Evolutionary conservation across 257 asterid genomes (phyloP).

Genomic region (Linderniella brevidens): DNA sequence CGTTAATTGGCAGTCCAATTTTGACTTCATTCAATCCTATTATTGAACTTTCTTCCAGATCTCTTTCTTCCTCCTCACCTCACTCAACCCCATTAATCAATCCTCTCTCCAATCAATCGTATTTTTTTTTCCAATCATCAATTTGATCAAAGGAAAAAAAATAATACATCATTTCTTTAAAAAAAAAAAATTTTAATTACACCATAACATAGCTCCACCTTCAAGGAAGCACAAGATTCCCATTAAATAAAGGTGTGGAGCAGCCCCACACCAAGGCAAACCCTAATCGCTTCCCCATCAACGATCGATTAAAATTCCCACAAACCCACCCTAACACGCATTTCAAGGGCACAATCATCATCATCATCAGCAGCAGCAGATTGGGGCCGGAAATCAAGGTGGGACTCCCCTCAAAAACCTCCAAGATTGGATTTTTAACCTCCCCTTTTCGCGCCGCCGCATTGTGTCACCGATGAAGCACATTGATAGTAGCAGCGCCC

Average conservation of each 20-base stretch:
- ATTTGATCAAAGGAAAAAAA: conserved; percentile 9
- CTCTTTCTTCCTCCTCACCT: conserved; percentile 10
- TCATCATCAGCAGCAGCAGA: too few species aligned
- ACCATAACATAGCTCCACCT: conserved; percentile 27
- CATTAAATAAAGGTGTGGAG: conserved; percentile 16
- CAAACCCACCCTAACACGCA: too few species aligned
- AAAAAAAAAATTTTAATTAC: conserved; percentile 13
- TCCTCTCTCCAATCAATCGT: conserved; percentile 26
- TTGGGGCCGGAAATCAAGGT: too few species aligned
- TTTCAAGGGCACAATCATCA: too few species aligned
- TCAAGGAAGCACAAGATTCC: conserved; percentile 47
- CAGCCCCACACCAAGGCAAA: conserved; percentile 1
- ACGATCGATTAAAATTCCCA: too few species aligned
- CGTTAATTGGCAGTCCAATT: not conserved
- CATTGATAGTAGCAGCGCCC: conserved; percentile 43
- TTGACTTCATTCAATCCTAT: conserved; percentile 17
- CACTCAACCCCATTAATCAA: conserved; percentile 1
- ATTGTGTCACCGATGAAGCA: conserved; percentile 43
- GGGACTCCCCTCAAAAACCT: conserved; percentile 11
- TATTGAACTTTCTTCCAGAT: conserved; percentile 10
- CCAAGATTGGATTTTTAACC: conserved; percentile 5
- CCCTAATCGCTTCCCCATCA: too few species aligned
- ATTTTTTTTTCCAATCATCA: conserved; percentile 13
- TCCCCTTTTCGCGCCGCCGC: not conserved
- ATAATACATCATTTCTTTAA: not conserved